A percentile compares a stretch with the other conserved stretches of the same genome.
These are phyloP conservation scores for Sporothrix globosa DNA, from an alignment of 2,329 filamentous ascomycete species.

Conservation along the genomic window DNA sequence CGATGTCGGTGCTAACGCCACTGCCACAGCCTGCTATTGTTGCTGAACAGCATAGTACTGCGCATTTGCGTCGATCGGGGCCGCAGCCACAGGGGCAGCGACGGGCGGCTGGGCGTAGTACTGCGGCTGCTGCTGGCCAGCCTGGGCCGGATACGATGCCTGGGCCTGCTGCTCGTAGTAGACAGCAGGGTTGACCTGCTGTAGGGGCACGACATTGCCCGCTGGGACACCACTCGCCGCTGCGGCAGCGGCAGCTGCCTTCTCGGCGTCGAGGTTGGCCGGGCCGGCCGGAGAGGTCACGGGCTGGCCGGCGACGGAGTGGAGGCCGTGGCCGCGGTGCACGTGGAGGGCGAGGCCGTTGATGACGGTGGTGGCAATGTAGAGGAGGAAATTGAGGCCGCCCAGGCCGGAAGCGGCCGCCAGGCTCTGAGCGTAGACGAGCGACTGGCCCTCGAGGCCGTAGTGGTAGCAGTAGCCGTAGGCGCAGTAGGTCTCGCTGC, in stretches of 20 bases:
- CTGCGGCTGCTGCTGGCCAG: background rate
- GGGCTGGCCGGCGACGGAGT: conserved; percentile 42
- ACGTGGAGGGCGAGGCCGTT: conserved; percentile 49
- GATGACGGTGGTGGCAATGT: conserved; percentile 48
- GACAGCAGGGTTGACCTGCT: background rate
- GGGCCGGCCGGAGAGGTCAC: conserved; percentile 21
- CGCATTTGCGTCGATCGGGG: too few species aligned
- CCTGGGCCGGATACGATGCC: background rate
- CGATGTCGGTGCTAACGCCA: too few species aligned
- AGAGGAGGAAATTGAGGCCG: conserved; percentile 49
- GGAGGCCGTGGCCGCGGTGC: conserved; percentile 51
- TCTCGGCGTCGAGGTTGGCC: conserved; percentile 37
- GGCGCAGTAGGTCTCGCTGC: conserved; percentile 36
- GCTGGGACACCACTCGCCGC: background rate
- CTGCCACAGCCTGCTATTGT: background rate
- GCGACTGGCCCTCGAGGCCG: conserved; percentile 26
- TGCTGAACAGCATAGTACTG: background rate
- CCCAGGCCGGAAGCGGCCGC: conserved; percentile 49
- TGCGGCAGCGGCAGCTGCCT: background rate
- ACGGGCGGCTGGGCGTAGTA: background rate
- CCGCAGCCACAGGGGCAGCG: too few species aligned
- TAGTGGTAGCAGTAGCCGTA: conserved; percentile 40
- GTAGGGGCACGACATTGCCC: background rate
- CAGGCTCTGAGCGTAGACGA: conserved; percentile 39
- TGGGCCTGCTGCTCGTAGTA: conserved; percentile 12